Base-by-base conservation (phyloP, 75 land plant species). In the Selaginella tamariscina region DNA sequence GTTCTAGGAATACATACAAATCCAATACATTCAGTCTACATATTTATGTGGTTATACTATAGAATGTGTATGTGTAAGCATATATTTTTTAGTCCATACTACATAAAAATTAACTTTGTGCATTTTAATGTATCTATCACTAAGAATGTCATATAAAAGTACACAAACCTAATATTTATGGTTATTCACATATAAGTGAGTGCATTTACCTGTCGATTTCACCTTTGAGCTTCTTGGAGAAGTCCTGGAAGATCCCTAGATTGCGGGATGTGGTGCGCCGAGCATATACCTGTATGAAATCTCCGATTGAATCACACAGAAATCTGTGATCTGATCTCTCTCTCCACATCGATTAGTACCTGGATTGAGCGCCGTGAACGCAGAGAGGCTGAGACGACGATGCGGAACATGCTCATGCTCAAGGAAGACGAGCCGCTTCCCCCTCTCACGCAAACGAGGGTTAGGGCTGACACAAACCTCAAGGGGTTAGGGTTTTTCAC, bases 211-310 rank as follows among this genome's bases (percentile, higher is more conserved):
- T 84, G 2, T 77, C 54, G 39, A 79, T 79, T 77, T 86, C 86
- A 29, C 84, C 86, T 71, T 83, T 81, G 28, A 86, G 27, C 24
- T 79, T 75, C 76, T 86, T 81, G 0, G 84, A 81, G 68, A 86
- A 79, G 74, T 86, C 89, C 70, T 81, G 81, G 32, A 86, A 84
- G 23, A 86, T 73, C 44, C 89, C 79, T 57, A 83, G 78, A 22
- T 62, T 68, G 21, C 85, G 85, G 49, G 49, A 15, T 15, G 49
- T 39, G 11, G 49, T 15, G 49, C 11, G 49, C 15, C 5, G 15
- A 39, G 49, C 5, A 39, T 15, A 5, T 39, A 39, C 11, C 5
- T 5, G 49, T 15, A 39, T 15, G 15, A 15, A 39, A 39, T 5
- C 11, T 5, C 5, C 15, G 49, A 39, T 39, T 15, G 49, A 39